A percentile compares a stretch with the other conserved stretches of the same genome.
phyloP scores from a whole-genome alignment of 2,329 filamentous ascomycete genomes.

The Paecilomyces niveus region DNA sequence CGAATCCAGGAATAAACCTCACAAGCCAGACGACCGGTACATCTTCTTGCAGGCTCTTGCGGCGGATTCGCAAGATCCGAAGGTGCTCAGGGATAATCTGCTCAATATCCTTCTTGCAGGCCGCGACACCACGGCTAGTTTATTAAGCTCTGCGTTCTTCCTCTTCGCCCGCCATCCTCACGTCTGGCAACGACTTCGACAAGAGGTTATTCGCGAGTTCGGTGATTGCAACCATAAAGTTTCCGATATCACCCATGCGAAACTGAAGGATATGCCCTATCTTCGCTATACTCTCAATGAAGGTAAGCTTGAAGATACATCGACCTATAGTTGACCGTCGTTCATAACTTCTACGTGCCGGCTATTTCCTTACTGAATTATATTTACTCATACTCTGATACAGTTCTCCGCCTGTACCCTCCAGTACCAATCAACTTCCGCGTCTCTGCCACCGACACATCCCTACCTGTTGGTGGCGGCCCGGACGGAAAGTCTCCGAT shows the following conservation, averaged over 20 bases:
- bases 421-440: slow-evolving; percentile 41
- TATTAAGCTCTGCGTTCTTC: slow-evolving; percentile 41
- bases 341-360: not conserved
- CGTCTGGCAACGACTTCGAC: slow-evolving; percentile 30
- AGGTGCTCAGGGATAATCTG: slow-evolving; percentile 41
- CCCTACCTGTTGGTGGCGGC: slow-evolving; percentile 50
- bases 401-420: slow-evolving; percentile 38
- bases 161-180: slow-evolving; percentile 36
- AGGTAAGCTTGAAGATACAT: slow-evolving; percentile 18
- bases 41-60: slow-evolving; percentile 45
- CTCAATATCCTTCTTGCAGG: slow-evolving; percentile 47
- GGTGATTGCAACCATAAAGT: slow-evolving; percentile 32
- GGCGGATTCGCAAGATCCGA: slow-evolving; percentile 38
- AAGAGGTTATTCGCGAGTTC: slow-evolving; percentile 30
- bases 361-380: too few species aligned
- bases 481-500: slow-evolving; percentile 53
- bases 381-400: not conserved
- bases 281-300: slow-evolving; percentile 34
- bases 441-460: slow-evolving; percentile 34
- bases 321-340: not conserved
- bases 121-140: slow-evolving; percentile 46
- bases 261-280: slow-evolving; percentile 35
- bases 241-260: slow-evolving; percentile 35
- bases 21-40: slow-evolving; percentile 32
- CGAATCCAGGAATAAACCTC: slow-evolving; percentile 21